Base-by-base conservation (phyloP, 2,329 filamentous ascomycete genomes). In the Metarhizium brunneum region DNA sequence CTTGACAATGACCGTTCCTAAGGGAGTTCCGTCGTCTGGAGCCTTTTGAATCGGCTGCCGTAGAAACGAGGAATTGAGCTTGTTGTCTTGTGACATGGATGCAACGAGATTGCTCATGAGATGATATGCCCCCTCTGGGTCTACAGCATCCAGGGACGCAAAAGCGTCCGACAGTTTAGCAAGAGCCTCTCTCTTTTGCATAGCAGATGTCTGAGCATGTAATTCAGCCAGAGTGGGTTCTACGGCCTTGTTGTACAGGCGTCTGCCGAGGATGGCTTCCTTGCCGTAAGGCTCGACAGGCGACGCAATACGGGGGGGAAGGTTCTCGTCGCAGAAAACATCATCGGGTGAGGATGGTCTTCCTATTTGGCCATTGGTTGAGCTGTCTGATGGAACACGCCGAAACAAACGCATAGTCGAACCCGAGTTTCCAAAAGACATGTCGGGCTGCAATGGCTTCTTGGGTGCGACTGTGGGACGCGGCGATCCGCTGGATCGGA, bases 331-430 rank as follows among this genome's bases (percentile, higher is more conserved):
- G 57, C 72, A 73, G 53, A 73, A 72, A 4, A 76, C 65, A 55
- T 75, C 72, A 36, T 73, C 73, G 4, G 72, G 64, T 2, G 73
- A 71, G 1, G 64, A 59, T 4, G 70, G 66, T 13, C 68, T 63
- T 32, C 66, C 68, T 2, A 70, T 56, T 35, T 74, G 72, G 5
- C 73, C 71, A 1, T 73, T 71, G 6, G 70, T 74, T 25, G 77
- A 83, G 62, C 78, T 76, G 63, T 90, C 88, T 0, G 92, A 94
- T 0, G 81, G 80, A 1, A 95, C 90, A 29, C 92, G 84, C 60
- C 90, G 88, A 76, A 96, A 97, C 53, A 95, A 86, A 54, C 92
- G 86, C 61, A 95, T 90, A 16, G 92, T 96, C 1, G 92, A 96
- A 1, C 89, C 90, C 7, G 86, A 88, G 70, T 97, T 97, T 53